These are phyloP conservation scores for Diutina neorugosa DNA, from an alignment of 1,139 yeast genomes.

Conservation along the genomic window DNA sequence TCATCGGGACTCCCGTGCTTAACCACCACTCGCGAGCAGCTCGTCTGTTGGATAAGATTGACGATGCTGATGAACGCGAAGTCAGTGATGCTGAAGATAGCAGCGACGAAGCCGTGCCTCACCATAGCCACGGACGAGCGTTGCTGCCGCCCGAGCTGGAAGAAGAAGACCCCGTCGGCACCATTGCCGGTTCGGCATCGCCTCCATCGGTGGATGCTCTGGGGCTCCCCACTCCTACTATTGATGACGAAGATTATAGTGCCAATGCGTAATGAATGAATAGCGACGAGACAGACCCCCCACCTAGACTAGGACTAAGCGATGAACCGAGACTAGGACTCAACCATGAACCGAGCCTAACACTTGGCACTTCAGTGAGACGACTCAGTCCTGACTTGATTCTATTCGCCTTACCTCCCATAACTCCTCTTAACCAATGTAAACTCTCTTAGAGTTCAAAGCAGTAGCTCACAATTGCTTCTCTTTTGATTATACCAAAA, in stretches of 20 bases:
- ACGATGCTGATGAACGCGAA: neutral
- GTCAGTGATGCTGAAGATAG: neutral
- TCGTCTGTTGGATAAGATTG: neutral
- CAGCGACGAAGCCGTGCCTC: neutral
- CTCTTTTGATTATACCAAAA: no score
- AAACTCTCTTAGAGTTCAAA: no score
- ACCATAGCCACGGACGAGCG: neutral
- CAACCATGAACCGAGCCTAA: no score
- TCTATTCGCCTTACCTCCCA: no score
- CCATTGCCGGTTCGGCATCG: neutral
- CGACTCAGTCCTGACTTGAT: no score
- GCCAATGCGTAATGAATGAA: neutral
- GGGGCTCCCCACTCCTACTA: constrained; percentile 3
- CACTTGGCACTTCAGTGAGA: no score
- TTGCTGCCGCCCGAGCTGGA: neutral
- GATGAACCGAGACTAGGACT: no score
- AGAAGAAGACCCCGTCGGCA: neutral
- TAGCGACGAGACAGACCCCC: no score
- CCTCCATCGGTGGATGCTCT: neutral
- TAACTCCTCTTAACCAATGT: no score
- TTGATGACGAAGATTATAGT: neutral
- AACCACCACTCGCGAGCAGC: neutral
- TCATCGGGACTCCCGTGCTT: constrained; percentile 2
- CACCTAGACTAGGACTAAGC: no score
- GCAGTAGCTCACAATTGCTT: no score